Conservation (phyloP, 768 basidiomycete species). For the Tephrocybe rancida region DNA sequence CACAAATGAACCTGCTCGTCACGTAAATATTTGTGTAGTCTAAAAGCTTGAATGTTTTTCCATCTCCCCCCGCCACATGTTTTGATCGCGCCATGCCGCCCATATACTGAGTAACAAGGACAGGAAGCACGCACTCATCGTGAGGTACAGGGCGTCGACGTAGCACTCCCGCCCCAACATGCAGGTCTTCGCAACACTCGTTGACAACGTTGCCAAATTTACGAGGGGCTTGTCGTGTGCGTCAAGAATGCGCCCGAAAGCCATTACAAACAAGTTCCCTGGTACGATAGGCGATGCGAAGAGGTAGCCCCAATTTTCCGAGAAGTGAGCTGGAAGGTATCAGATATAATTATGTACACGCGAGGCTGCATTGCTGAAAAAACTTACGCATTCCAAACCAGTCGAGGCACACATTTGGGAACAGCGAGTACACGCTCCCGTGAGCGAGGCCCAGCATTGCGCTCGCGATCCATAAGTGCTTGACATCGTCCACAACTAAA, state of each 20-base stretch:
- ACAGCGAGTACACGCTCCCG: conserved; percentile 70
- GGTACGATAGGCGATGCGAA: conserved; percentile 46
- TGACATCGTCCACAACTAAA: conserved; percentile 55
- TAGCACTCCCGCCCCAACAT: conserved; percentile 65
- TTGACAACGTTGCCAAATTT: neutral
- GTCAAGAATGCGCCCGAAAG: conserved; percentile 83
- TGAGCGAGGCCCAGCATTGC: conserved; percentile 64
- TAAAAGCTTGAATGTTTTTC: no score
- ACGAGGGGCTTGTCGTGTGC: conserved; percentile 44
- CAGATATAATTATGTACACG: neutral
- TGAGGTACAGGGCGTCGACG: conserved; percentile 55
- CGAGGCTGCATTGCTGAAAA: no score
- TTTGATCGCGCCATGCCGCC: conserved; percentile 51
- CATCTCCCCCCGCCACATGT: conserved; percentile 27
- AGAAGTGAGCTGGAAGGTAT: conserved; percentile 58
- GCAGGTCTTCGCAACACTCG: conserved; percentile 30
- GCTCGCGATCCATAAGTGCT: conserved; percentile 67
- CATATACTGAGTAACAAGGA: conserved; percentile 50
- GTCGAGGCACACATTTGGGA: conserved; percentile 81
- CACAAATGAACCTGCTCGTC: no score
- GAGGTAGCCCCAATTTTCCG: conserved; percentile 46
- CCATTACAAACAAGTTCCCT: conserved; percentile 79
- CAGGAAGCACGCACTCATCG: conserved; percentile 45
- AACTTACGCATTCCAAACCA: conserved; percentile 80
- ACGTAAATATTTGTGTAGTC: no score